Evolutionary conservation across 768 basidiomycete genomes (phyloP), one percentile per base, ranked within the genome.

Genomic region (Podaxis sp.): DNA sequence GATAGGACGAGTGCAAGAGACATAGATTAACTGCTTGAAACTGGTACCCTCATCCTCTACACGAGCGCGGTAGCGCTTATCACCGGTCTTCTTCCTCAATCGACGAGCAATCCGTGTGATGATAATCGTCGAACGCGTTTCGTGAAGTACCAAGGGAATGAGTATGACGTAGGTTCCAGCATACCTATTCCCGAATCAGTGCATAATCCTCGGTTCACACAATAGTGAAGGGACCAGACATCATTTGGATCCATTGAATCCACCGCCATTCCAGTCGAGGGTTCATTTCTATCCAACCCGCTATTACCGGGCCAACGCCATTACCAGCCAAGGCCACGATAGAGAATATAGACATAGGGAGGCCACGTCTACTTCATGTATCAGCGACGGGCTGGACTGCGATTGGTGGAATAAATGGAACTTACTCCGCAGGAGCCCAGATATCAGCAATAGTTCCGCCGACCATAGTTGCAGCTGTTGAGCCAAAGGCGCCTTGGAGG

Each of bases 181-280:
- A 44, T 68, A 55, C 7, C 71, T 70, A 38, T 30, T 17, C 54
- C 49, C 12, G 24, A 56, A 30, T 30, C 37, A 50, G 15, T 17
- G 24, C 20, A 44, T 17, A 48, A 46, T 30, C 60, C 40, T 11
- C 13, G 44, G 44, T 10, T 28, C 6, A 36, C 28, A 59, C 12
- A 51, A 41, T 57, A 54, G 54, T 48, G 20, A 58, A 53, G 58
- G 7, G 15, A 55, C 48, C 11, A 37, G 38, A 86, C 87, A 88
- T 90, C 68, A 86, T 77, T 65, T 87, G 85, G 8, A 91, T 81
- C 91, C 91, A 93, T 68, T 92, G 86, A 26, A 95, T 91, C 90
- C 91, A 93, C 28, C 90, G 78, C 90, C 92, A 93, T 65, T 80
- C 79, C 1, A 93, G 71, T 20, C 74, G 75, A 0, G 76, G 69